phyloP scores from a whole-genome alignment of 768 basidiomycete species.

The Sistotremastrum niveocremeum region DNA sequence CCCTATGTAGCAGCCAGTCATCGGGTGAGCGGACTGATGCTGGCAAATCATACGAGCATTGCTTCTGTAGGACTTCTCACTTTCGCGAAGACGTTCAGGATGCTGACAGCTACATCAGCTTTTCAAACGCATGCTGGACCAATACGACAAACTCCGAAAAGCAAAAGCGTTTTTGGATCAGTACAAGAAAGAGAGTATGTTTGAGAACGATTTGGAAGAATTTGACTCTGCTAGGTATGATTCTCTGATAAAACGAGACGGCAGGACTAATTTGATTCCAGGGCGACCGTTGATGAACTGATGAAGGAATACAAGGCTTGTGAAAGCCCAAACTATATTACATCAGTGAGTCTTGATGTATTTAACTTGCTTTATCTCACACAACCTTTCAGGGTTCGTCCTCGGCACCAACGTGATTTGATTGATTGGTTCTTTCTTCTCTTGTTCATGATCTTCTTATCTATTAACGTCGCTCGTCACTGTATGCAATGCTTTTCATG shows the following conservation, averaged over 20 bases:
- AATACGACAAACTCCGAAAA: constrained; percentile 78
- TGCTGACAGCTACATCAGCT: constrained; percentile 33
- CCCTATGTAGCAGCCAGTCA: constrained; percentile 83
- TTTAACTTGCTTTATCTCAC: too few relatives aligned
- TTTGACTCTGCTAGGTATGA: constrained; percentile 92
- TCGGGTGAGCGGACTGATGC: constrained; percentile 94
- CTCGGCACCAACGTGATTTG: too few relatives aligned
- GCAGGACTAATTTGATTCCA: constrained; percentile 16
- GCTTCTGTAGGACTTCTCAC: constrained; percentile 46
- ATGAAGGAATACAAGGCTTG: constrained; percentile 93
- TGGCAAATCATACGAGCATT: constrained; percentile 98
- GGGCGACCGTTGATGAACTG: constrained; percentile 76
- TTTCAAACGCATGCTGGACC: constrained; percentile 92
- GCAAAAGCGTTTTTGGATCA: constrained; percentile 93
- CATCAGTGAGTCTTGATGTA: constrained; percentile 42
- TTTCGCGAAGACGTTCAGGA: not conserved
- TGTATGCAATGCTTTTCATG: too few relatives aligned
- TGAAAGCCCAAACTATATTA: constrained; percentile 89
- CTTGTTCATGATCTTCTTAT: too few relatives aligned
- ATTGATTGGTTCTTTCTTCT: too few relatives aligned
- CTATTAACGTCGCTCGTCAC: too few relatives aligned
- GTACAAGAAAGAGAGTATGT: constrained; percentile 96
- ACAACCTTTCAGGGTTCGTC: too few relatives aligned
- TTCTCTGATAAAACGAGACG: not conserved
- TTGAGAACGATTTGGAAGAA: constrained; percentile 85